Evolutionary conservation across 1,284 basidiomycete genomes (phyloP), one percentile per base, ranked within the genome.

Genomic region (Sporisorium scitamineum): DNA sequence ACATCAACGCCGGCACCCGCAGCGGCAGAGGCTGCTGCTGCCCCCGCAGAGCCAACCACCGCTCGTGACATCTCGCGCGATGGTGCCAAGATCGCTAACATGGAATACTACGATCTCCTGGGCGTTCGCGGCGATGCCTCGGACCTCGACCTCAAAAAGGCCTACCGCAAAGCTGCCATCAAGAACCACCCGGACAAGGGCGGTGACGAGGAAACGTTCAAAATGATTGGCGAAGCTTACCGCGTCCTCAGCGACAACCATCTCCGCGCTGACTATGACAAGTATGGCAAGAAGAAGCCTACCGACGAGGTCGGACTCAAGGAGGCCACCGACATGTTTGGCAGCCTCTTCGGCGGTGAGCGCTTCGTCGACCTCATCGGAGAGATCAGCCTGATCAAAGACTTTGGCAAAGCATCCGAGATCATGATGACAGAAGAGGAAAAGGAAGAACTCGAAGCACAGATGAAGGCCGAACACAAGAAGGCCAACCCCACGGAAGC

Each of bases 161-260:
- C 94, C 1, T 98, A 98, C 87, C 89, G 96, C 75, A 97, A 93
- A 86, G 91, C 93, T 73, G 95, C 96, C 24, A 95, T 98, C 89
- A 93, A 93, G 89, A 94, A 94, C 65, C 80, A 88, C 84, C 77
- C 81, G 7, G 84, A 85, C 75, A 85, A 85, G 70, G 83, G 83
- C 22, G 83, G 83, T 47, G 83, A 85, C 54, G 83, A 85, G 41
- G 83, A 85, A 62, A 79, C 68, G 13, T 64, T 78, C 64, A 78
- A 79, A 48, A 67, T 80, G 62, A 61, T 67, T 79, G 95, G 94
- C 84, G 94, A 95, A 89, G 64, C 74, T 27, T 77, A 79, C 65
- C 85, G 80, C 47, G 80, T 87, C 42, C 70, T 84, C 60, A 68
- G 69, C 48, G 79, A 83, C 66, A 85, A 93, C 90, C 93, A 99